Base-by-base conservation (phyloP, 163 green algal species). In the Chloromonas sp. region DNA sequence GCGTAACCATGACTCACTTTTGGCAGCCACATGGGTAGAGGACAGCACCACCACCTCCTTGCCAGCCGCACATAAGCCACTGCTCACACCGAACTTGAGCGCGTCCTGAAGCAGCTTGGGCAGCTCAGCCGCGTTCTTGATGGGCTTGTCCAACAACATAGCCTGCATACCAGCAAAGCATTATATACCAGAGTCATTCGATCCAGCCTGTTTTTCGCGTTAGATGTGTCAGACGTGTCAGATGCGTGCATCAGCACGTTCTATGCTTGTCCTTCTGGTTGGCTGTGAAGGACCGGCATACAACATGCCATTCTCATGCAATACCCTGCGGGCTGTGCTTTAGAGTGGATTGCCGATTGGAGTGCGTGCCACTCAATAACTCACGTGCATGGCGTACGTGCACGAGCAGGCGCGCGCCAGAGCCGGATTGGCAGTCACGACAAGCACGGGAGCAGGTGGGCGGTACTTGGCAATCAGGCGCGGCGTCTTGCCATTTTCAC, bases 381-480 rank as follows among this genome's bases (percentile, higher is more conserved):
- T 84, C 81, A 84, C 81, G 14, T 70, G 57, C 81, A 89, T 85
- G 78, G 82, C 89, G 60, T 89, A 92, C 15, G 91, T 85, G 60
- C 81, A 79, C n/a, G 85, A 88, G 81, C 86, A 91, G 60, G 80
- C 77, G 60, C 89, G 83, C 0, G 88, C 86, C 71, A 95, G 83
- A 58, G 66, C 60, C 57, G 78, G 5, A 81, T 91, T 92, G 58
- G 80, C 84, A 59, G 91, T 94, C 70, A 95, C 89, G 70, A 94
- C 88, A 62, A 95, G 87, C 36, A 94, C 89, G 0, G 92, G 92
- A 57, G 90, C 82, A 14, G 81, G 90, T 60, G 92, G 92, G 2
- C 89, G 84, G 88, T 95, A 95, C 86, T 94, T 94, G 76, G 92
- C 86, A 13, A 94, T 81, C 70, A 93, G 77, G 77, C 89, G 85